Percentiles rank a stretch among this genome's conserved stretches.
Conservation (phyloP, 2,329 filamentous ascomycete genomes). For the Hymenoscyphus linearis region DNA sequence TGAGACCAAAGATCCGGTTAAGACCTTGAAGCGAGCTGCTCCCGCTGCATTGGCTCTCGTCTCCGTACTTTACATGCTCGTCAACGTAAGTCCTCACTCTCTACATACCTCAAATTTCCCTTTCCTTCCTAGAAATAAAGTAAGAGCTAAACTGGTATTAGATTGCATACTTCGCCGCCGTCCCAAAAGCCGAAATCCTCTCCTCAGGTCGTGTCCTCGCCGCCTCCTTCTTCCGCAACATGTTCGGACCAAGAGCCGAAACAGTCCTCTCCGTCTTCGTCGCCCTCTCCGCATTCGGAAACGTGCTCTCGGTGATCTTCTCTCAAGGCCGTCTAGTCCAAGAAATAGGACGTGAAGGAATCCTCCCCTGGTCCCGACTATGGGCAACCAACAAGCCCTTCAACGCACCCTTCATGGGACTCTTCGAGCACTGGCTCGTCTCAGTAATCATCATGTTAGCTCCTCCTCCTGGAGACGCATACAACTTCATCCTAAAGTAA, state of each 20-base stretch:
- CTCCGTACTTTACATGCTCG: constrained; percentile 58
- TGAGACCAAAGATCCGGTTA: constrained; percentile 61
- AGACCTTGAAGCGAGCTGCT: constrained; percentile 60
- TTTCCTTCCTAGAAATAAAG: constrained; percentile 49
- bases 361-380: constrained; percentile 57
- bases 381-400: constrained; percentile 61
- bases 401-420: constrained; percentile 54
- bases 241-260: constrained; percentile 49
- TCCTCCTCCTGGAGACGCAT: constrained; percentile 61
- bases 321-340: constrained; percentile 62
- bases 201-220: constrained; percentile 47
- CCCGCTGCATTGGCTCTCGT: constrained; percentile 54
- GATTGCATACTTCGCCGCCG: constrained; percentile 59
- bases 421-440: constrained; percentile 60
- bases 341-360: constrained; percentile 60
- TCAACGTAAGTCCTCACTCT: constrained; percentile 39
- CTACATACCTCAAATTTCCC: constrained; percentile 53
- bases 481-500: constrained; percentile 57
- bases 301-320: constrained; percentile 63
- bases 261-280: constrained; percentile 59
- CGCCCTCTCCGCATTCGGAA: constrained; percentile 62
- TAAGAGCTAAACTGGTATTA: constrained; percentile 31
- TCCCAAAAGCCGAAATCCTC: constrained; percentile 49
- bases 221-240: constrained; percentile 50
- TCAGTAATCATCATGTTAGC: constrained; percentile 62